Evolutionary conservation across 768 basidiomycete species (phyloP), one percentile per base, ranked within the genome.

Genomic region (Pleurotus tuoliensis): DNA sequence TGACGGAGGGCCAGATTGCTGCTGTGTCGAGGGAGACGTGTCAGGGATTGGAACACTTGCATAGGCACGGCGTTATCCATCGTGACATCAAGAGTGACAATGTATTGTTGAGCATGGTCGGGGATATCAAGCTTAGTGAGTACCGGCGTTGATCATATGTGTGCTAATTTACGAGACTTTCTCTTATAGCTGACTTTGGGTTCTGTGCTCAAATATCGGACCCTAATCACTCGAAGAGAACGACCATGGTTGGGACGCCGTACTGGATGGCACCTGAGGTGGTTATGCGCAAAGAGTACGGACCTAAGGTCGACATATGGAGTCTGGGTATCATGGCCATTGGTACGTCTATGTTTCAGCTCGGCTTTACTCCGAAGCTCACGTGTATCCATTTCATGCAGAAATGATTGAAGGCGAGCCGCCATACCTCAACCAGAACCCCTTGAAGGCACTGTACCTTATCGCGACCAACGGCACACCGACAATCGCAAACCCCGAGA

Each of bases 181-280:
- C 55, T 22, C 50, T 34, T 43, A 46, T 67, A 96, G 94, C 94
- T 66, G 95, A 97, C 73, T 97, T 98, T 72, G 95, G 95, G n/a
- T 98, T 97, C 79, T 97, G 94, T 61, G 95, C 95, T 3, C 94
- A 97, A 72, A 91, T 97, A 56, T 93, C 94, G 18, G 91, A 94
- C 63, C 81, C 83, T n/a, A 86, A 86, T 7, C 86, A 89, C 61
- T 85, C 93, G 3, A 97, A 97, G 74, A 87, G 95, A 24, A 96
- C 94, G 37, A 97, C 95, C 37, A 98, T 98, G 95, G 94, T 98
- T 49, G 95, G 95, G 2, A 97, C 95, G 0, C 95, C 95, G 1
- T 98, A 98, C 69, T 98, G 95, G 95, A 97, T 98, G 95, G 95
- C 95, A 0, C 95, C 95, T 0, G 95, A 98, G 69, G 95, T 98